These are phyloP conservation scores for Geosmithia flava DNA, from an alignment of 2,329 filamentous ascomycete species.

Conservation along the genomic window DNA sequence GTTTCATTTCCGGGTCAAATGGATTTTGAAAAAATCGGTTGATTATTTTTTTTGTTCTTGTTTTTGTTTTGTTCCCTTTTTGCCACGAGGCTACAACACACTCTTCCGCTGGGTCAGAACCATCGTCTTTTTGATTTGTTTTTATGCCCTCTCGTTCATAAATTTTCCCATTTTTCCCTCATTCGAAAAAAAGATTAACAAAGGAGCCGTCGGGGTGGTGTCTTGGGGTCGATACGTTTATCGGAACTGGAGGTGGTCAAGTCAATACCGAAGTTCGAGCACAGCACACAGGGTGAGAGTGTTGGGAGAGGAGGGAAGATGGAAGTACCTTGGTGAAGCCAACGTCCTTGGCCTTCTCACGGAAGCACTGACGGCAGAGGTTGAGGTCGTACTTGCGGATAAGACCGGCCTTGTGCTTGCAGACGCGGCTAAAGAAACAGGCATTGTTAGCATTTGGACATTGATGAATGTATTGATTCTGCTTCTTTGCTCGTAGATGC, in stretches of 20 bases:
- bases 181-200: background rate
- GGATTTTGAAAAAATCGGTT: background rate
- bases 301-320: background rate
- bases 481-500: too few relatives aligned
- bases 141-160: background rate
- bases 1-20: background rate
- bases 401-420: constrained; percentile 94
- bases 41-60: background rate
- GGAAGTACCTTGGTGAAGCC: constrained; percentile 55
- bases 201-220: background rate
- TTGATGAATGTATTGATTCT: background rate
- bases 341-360: constrained; percentile 61
- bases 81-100: background rate
- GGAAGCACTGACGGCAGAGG: constrained; percentile 71
- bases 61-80: background rate
- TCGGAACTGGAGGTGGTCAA: constrained; percentile 9
- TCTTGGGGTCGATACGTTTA: constrained; percentile 7
- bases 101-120: background rate
- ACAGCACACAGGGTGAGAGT: too few relatives aligned
- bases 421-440: constrained; percentile 41
- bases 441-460: constrained; percentile 1
- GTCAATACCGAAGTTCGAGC: too few relatives aligned
- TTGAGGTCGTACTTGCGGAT: constrained; percentile 99
- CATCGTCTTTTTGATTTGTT: background rate
- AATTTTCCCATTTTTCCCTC: background rate